phyloP scores from a whole-genome alignment of 768 basidiomycete species.

The Phanerodontia chrysosporium region DNA sequence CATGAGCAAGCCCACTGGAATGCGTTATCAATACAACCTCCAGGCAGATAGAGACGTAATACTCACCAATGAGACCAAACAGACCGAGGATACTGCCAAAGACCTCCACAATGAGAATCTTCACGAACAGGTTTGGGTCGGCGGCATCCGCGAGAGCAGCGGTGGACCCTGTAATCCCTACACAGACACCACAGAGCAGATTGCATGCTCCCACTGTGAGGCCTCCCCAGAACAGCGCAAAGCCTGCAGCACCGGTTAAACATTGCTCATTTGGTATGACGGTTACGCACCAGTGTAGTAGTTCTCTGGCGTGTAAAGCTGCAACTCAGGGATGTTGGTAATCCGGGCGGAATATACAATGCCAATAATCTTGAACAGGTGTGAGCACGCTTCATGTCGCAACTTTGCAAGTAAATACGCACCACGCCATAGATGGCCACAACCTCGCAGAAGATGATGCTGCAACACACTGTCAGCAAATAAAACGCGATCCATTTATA shows the following conservation, averaged over 20 bases:
- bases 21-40: slow-evolving; percentile 4
- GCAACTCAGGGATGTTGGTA: slow-evolving; percentile 48
- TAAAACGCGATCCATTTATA: not conserved
- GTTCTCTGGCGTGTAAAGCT: slow-evolving; percentile 79
- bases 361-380: slow-evolving; percentile 77
- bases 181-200: slow-evolving; percentile 89
- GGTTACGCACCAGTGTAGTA: slow-evolving; percentile 76
- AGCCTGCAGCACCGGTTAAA: slow-evolving; percentile 46
- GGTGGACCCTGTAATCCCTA: slow-evolving; percentile 93
- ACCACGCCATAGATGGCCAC: slow-evolving; percentile 98
- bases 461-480: slow-evolving; percentile 25
- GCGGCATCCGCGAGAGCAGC: slow-evolving; percentile 95
- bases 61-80: slow-evolving; percentile 88
- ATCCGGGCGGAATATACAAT: slow-evolving; percentile 94
- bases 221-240: slow-evolving; percentile 95
- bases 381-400: not conserved
- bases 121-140: slow-evolving; percentile 92
- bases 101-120: slow-evolving; percentile 94
- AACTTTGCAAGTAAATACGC: slow-evolving; percentile 28
- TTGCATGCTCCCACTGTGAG: slow-evolving; percentile 93
- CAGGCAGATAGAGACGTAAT: not conserved
- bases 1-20: slow-evolving; percentile 76
- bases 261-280: not conserved
- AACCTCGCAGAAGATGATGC: slow-evolving; percentile 99
- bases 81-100: slow-evolving; percentile 89